Evolutionary conservation across 352 stramenopile species (phyloP).

Genomic region (Globisporangium okanoganense): DNA sequence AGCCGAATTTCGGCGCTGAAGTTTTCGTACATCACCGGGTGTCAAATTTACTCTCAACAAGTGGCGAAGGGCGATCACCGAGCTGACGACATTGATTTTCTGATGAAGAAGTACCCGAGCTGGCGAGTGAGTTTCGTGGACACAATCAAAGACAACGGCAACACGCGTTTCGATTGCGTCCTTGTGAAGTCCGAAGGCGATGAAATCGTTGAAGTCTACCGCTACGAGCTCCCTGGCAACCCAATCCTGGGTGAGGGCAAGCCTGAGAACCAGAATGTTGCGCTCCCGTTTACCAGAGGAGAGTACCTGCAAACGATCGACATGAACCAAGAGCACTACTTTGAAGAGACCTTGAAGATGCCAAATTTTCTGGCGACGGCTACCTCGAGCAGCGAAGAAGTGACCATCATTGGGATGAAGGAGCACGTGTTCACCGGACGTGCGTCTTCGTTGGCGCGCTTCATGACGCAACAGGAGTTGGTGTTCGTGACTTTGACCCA

Average conservation of each 20-base stretch:
- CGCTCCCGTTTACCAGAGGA: constrained; percentile 78
- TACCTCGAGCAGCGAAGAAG: constrained; percentile 47
- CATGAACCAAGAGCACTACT: constrained; percentile 91
- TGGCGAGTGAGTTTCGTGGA: constrained; percentile 89
- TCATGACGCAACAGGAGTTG: constrained; percentile 86
- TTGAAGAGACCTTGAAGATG: constrained; percentile 88
- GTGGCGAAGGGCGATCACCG: constrained; percentile 67
- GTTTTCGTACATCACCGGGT: constrained; percentile 88
- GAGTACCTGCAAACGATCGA: constrained; percentile 89
- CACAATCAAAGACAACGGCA: constrained; percentile 38
- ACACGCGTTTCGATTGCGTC: constrained; percentile 63
- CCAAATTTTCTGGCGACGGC: constrained; percentile 81
- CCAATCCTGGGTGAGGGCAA: constrained; percentile 87
- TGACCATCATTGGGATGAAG: constrained; percentile 88
- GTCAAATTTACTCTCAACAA: constrained; percentile 86
- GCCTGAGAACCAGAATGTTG: constrained; percentile 87
- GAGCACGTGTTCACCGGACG: constrained; percentile 86
- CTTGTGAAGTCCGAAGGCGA: constrained; percentile 75
- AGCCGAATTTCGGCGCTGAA: constrained; percentile 83
- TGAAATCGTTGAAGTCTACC: constrained; percentile 87
- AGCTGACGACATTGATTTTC: constrained; percentile 86
- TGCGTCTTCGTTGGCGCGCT: constrained; percentile 80
- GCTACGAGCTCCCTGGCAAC: constrained; percentile 85
- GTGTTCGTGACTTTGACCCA: constrained; percentile 87
- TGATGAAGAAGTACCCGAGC: constrained; percentile 88